Percentiles rank a stretch among this genome's conserved stretches.
Evolutionary conservation across 169 alveolate genomes (phyloP).

Genomic region (Eimeria brunetti): DNA sequence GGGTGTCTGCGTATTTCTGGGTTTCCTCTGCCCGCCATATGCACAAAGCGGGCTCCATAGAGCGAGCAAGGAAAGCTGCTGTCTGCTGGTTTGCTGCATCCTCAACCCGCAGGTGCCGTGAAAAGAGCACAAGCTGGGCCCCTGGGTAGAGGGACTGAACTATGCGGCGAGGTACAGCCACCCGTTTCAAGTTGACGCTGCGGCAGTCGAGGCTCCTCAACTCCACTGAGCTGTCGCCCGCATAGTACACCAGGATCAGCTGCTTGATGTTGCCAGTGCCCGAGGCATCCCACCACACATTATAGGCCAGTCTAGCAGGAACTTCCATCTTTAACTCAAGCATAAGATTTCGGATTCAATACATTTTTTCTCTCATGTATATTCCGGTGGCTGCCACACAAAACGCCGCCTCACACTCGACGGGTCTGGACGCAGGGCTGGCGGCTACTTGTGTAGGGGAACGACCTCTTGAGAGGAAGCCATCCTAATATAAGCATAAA

Average conservation of each 20-base stretch:
- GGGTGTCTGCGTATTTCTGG: background rate
- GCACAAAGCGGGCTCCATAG: conserved; percentile 52
- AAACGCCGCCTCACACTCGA: background rate
- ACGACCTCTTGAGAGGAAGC: background rate
- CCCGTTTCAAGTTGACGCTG: conserved; percentile 43
- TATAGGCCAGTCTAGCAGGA: conserved; percentile 22
- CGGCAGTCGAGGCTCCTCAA: background rate
- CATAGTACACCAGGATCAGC: conserved; percentile 35
- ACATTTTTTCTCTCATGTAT: background rate
- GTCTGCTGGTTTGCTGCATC: conserved; percentile 48
- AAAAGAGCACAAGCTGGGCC: conserved; percentile 48
- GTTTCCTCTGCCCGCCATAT: conserved; percentile 43
- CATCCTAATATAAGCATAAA: background rate
- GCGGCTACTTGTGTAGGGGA: background rate
- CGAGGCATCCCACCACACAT: conserved; percentile 57
- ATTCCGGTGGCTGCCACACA: background rate
- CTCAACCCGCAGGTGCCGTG: conserved; percentile 35
- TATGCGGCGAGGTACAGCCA: background rate
- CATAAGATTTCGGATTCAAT: background rate
- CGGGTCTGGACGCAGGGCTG: background rate
- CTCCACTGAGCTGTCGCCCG: conserved; percentile 45
- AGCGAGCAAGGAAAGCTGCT: conserved; percentile 12
- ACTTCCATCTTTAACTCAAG: background rate
- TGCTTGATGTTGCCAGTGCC: conserved; percentile 39
- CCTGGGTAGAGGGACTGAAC: background rate